phyloP scores from a whole-genome alignment of 2,329 filamentous ascomycete genomes.

The Diaporthe sp. region DNA sequence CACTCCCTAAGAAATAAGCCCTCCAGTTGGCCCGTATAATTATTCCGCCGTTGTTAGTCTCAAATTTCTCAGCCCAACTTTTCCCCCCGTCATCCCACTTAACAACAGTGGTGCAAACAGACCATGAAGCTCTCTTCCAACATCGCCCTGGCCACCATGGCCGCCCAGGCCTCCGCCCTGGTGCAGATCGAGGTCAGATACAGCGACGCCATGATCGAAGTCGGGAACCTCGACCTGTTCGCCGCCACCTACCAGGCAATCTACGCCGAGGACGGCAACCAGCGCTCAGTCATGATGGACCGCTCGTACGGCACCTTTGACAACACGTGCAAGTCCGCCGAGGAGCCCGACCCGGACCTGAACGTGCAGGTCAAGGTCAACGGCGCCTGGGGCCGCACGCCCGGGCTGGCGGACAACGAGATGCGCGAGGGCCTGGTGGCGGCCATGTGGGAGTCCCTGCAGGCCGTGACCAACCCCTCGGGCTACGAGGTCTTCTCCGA shows the following conservation, averaged over 20 bases:
- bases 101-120: slow-evolving; percentile 3
- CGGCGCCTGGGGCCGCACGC: slow-evolving; percentile 41
- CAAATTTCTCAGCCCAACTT: no score
- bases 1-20: neutral
- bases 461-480: slow-evolving; percentile 30
- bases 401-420: slow-evolving; percentile 37
- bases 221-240: slow-evolving; percentile 42
- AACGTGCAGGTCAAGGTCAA: slow-evolving; percentile 40
- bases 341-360: slow-evolving; percentile 34
- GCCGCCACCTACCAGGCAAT: slow-evolving; percentile 40
- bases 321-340: slow-evolving; percentile 38
- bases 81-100: neutral
- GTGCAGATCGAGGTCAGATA: slow-evolving; percentile 42
- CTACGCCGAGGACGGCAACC: slow-evolving; percentile 41
- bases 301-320: slow-evolving; percentile 29
- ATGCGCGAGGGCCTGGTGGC: slow-evolving; percentile 42
- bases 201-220: slow-evolving; percentile 42
- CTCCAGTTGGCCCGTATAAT: neutral
- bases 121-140: slow-evolving; percentile 37
- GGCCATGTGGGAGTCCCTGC: slow-evolving; percentile 41
- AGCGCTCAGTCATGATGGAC: slow-evolving; percentile 39
- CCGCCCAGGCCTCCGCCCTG: slow-evolving; percentile 30
- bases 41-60: neutral
- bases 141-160: slow-evolving; percentile 35
- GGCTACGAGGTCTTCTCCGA: slow-evolving; percentile 40